Percentiles rank a stretch among this genome's conserved stretches.
Conservation (phyloP, 2,329 filamentous ascomycete species). For the Claviceps monticola region DNA sequence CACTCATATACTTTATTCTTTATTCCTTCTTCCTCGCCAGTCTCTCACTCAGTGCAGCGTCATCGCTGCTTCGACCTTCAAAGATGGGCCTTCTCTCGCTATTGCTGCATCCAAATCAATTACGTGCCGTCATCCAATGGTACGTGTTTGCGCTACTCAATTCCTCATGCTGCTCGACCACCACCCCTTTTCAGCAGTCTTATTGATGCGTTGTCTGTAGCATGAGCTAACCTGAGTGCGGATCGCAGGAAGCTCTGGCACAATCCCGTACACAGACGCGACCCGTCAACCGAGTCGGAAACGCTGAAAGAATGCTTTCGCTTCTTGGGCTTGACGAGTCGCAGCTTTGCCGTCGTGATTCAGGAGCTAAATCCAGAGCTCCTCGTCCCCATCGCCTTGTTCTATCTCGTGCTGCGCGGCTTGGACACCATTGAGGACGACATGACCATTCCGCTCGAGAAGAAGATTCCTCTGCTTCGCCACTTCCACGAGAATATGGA, state of each 20-base stretch:
- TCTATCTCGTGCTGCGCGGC: constrained; percentile 85
- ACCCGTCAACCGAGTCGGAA: constrained; percentile 58
- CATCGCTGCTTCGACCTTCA: constrained; percentile 14
- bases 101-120: constrained; percentile 58
- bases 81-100: constrained; percentile 58
- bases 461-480: constrained; percentile 76
- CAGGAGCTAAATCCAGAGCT: constrained; percentile 92
- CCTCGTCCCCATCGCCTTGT: constrained; percentile 73
- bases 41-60: neutral
- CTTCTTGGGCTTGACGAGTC: constrained; percentile 75
- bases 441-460: constrained; percentile 71
- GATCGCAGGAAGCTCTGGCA: constrained; percentile 81
- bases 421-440: constrained; percentile 99
- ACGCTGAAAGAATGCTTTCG: constrained; percentile 74
- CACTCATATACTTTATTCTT: neutral
- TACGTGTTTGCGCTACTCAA: constrained; percentile 24
- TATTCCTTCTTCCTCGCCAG: neutral
- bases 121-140: constrained; percentile 84
- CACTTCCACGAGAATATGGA: constrained; percentile 69
- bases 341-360: constrained; percentile 87
- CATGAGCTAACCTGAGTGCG: neutral
- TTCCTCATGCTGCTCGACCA: neutral
- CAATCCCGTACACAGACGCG: constrained; percentile 76
- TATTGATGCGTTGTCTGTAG: neutral
- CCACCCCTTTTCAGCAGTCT: neutral